Evolutionary conservation across 805 yeast genomes (phyloP).

Genomic region (Cyberlindnera mississippiensis): DNA sequence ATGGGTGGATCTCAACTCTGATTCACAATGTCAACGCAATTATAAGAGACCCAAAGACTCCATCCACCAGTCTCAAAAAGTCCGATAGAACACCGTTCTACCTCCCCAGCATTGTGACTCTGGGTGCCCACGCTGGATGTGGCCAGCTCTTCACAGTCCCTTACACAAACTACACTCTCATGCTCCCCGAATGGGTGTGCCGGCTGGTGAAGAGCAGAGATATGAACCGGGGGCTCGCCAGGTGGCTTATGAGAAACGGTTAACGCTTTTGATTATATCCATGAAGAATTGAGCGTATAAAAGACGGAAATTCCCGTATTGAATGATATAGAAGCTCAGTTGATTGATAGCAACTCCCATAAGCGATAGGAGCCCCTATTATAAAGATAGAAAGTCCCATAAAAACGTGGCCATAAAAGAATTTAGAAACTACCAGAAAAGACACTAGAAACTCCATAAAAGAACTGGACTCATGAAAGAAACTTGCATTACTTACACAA

Average conservation of each 20-base stretch:
- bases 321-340: no score
- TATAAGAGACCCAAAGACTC: not conserved
- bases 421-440: no score
- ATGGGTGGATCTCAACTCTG: slow-evolving; percentile 16
- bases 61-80: not conserved
- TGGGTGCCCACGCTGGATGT: slow-evolving; percentile 27
- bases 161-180: slow-evolving; percentile 14
- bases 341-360: no score
- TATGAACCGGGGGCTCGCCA: not conserved
- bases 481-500: no score
- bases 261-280: not conserved
- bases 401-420: no score
- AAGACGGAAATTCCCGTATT: no score
- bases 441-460: no score
- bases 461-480: no score
- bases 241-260: not conserved
- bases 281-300: no score
- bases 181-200: slow-evolving; percentile 21
- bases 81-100: not conserved
- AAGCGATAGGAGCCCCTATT: no score
- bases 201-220: slow-evolving; percentile 7
- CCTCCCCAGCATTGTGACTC: slow-evolving; percentile 13
- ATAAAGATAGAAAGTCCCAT: no score
- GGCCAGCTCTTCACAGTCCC: slow-evolving; percentile 26
- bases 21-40: slow-evolving; percentile 17